Evolutionary conservation across 2,329 filamentous ascomycete genomes (phyloP), one percentile per base, ranked within the genome.

Genomic region (Fusarium sublunatum): DNA sequence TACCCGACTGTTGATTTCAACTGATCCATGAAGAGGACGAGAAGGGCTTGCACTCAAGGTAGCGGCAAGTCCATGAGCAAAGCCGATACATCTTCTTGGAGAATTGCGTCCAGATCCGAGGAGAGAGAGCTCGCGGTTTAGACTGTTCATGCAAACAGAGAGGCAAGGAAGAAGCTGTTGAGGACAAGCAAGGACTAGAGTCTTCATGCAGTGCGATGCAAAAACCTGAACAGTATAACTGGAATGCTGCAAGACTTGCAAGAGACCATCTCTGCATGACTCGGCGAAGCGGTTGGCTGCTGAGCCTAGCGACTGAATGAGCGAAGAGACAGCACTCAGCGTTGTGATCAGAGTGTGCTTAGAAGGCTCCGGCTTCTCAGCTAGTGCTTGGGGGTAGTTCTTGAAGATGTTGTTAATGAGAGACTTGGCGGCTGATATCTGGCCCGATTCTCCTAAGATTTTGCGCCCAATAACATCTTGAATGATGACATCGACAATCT

Each of bases 161-260:
- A 98, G 87, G 63, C 93, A 95, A 3, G 92, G 91, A 6, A 98
- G 81, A 6, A 99, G 85, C 73, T 98, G 94, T 67, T 96, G 91
- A 5, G 95, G 95, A 68, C 93, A 97, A 12, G 93, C 93, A 39
- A 97, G 82, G 1, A 96, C 91, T 71, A 98, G 95, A 0, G 86
- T 87, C 68, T 94, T 92, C 69, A 98, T 81, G 72, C 93, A 97
- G 59, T 91, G 86, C 5, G 95, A 92, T 2, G 92, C 89, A 70
- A 95, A 91, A 4, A 98, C 88, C 73, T 99, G 95, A 3, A 99
- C 95, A 5, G 93, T 95, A 76, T 98, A 98, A 76, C 92, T 97
- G 1, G 93, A 92, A 76, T 99, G 95, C 69, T 96, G 92, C 25
- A 98, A 81, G 6, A 97, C 91, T 74, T 97, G 93, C 35, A 98